These are phyloP conservation scores for Collybia sordida DNA, from an alignment of 768 basidiomycete genomes.

Conservation along the genomic window DNA sequence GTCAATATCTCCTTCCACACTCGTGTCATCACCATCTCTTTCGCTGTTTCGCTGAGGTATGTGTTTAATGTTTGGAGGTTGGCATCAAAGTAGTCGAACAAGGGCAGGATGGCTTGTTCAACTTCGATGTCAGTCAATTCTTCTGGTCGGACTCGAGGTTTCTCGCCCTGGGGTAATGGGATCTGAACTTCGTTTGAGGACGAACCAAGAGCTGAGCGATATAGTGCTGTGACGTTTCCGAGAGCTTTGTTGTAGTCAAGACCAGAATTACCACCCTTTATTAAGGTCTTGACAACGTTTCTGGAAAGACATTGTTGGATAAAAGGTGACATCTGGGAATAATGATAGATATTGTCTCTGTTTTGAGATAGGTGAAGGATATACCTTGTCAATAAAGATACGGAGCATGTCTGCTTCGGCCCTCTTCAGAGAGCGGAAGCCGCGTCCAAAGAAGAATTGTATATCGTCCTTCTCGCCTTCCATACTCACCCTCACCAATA, in stretches of 20 bases:
- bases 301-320: slow-evolving; percentile 86
- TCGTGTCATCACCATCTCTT: slow-evolving; percentile 88
- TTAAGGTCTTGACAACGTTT: slow-evolving; percentile 68
- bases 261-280: slow-evolving; percentile 57
- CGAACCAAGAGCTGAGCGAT: slow-evolving; percentile 75
- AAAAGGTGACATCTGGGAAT: slow-evolving; percentile 84
- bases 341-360: neutral
- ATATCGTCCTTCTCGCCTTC: slow-evolving; percentile 99
- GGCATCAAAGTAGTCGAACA: slow-evolving; percentile 96
- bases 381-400: slow-evolving; percentile 95
- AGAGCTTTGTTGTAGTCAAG: slow-evolving; percentile 91
- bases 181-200: slow-evolving; percentile 70
- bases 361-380: slow-evolving; percentile 10
- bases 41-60: slow-evolving; percentile 78
- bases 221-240: slow-evolving; percentile 77
- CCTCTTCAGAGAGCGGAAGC: slow-evolving; percentile 89
- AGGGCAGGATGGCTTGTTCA: slow-evolving; percentile 84
- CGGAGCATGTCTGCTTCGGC: slow-evolving; percentile 95
- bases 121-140: slow-evolving; percentile 92
- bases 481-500: slow-evolving; percentile 91
- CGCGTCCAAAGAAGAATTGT: slow-evolving; percentile 95
- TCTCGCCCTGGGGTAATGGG: slow-evolving; percentile 72
- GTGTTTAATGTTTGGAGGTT: slow-evolving; percentile 91
- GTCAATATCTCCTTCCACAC: slow-evolving; percentile 96
- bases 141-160: slow-evolving; percentile 74